Base-by-base conservation (phyloP, 768 basidiomycete genomes). In the Boletus coccyginus region DNA sequence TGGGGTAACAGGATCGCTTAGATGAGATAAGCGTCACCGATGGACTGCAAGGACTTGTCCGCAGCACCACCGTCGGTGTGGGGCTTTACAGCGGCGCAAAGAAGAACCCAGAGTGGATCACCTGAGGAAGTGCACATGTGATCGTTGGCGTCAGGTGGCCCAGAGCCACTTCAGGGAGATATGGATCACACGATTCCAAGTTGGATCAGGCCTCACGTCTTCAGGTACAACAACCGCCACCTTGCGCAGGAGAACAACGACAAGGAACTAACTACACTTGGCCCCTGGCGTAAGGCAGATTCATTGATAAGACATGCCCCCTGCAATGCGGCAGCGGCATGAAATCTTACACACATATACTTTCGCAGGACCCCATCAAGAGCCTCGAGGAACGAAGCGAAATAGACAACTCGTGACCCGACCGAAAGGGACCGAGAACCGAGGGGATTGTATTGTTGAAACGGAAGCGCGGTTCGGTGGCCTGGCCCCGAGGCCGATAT, bases 351-450 rank as follows among this genome's bases (percentile, higher is more conserved):
- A 14, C 49, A 21, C 27, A 27, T 17, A 38, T 12, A 7, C 27
- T 3, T 43, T 32, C 40, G 14, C 50, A 21, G 27, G 52, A 29
- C 48, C 41, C 40, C 50, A 47, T 52, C 42, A 51, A 5, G 31
- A 12, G 46, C 51, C 35, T 53, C 36, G 41, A 51, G 50, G 50
- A 32, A 39, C 50, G 73, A 71, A 55, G 66, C 70, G 13, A 72
- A 8, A 29, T 31, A 27, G 27, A 29, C 44, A 27, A 2, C 61
- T 2, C 70, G 70, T 19, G 56, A 68, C 69, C 13, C 58, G 46
- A 39, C 14, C 8, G 8, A 46, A 1, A 12, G 19, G 19, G 48
- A 21, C 27, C 24, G 51, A 40, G 41, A 43, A 24, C 40, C 47
- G 47, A 51, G n/a, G 16, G 19, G 24, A 14, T 13, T 29, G 14